Evolutionary conservation across 1,284 basidiomycete genomes (phyloP).

Genomic region (Puccinia triticina): DNA sequence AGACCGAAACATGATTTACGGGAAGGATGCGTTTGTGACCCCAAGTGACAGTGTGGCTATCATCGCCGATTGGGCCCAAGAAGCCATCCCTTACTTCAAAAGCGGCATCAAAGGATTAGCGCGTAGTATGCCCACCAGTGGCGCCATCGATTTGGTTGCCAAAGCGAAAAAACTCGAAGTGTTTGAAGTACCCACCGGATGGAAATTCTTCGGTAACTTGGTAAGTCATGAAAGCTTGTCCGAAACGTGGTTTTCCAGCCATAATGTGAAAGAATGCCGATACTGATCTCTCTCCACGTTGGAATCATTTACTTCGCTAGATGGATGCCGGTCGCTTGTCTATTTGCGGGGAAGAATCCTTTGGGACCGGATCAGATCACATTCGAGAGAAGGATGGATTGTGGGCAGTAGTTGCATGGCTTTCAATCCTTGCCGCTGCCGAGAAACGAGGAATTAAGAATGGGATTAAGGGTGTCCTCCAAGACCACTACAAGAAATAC

Average conservation of each 20-base stretch:
- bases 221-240: background rate
- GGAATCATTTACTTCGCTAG: background rate
- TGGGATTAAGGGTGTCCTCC: constrained; percentile 85
- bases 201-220: constrained; percentile 99
- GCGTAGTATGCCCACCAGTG: constrained; percentile 94
- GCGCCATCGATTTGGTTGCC: constrained; percentile 94
- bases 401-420: constrained; percentile 98
- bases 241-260: background rate
- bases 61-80: constrained; percentile 93
- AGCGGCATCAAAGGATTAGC: constrained; percentile 93
- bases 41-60: constrained; percentile 97
- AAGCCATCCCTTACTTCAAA: constrained; percentile 94
- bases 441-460: constrained; percentile 75
- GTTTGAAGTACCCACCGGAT: constrained; percentile 97
- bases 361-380: constrained; percentile 99
- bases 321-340: constrained; percentile 98
- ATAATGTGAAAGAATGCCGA: background rate
- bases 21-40: constrained; percentile 94
- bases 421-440: constrained; percentile 92
- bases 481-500: constrained; percentile 85
- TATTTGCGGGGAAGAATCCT: constrained; percentile 98
- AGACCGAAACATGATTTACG: constrained; percentile 99
- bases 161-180: constrained; percentile 89
- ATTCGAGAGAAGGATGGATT: constrained; percentile 99
- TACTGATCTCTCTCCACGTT: background rate